phyloP scores from a whole-genome alignment of 805 yeast species.

The Deakozyma indianensis region DNA sequence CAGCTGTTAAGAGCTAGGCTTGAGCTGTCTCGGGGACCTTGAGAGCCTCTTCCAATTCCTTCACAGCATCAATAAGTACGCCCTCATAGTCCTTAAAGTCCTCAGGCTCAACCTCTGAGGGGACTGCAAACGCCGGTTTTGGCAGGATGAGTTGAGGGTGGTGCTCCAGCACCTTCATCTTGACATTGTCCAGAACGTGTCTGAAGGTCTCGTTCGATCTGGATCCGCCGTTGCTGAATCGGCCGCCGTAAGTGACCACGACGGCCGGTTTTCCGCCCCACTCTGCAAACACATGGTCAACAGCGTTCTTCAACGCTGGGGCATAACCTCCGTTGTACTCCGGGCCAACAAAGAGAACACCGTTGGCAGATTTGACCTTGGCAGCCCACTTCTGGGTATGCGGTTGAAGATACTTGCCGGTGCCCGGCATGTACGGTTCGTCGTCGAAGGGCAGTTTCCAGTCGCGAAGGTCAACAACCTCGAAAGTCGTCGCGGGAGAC shows the following conservation, averaged over 20 bases:
- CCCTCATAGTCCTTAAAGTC: background rate
- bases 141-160: background rate
- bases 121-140: background rate
- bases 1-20: too few relatives aligned
- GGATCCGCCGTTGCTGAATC: conserved; percentile 4
- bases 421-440: conserved; percentile 19
- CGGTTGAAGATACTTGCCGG: conserved; percentile 8
- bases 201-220: background rate
- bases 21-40: too few relatives aligned
- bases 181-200: conserved; percentile 1
- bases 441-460: conserved; percentile 20
- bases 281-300: conserved; percentile 23
- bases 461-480: conserved; percentile 17
- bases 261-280: conserved; percentile 23
- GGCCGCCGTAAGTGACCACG: conserved; percentile 21
- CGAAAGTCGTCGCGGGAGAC: background rate
- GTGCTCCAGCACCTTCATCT: background rate
- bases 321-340: conserved; percentile 27
- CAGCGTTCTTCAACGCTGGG: conserved; percentile 24
- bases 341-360: conserved; percentile 24
- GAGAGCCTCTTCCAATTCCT: too few relatives aligned
- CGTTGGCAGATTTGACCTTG: conserved; percentile 15
- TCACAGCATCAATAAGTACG: background rate
- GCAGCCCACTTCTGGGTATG: conserved; percentile 18
- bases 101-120: conserved; percentile 2